Evolutionary conservation across 1,284 basidiomycete genomes (phyloP), one percentile per base, ranked within the genome.

Genomic region (Spongispora temasekensis): DNA sequence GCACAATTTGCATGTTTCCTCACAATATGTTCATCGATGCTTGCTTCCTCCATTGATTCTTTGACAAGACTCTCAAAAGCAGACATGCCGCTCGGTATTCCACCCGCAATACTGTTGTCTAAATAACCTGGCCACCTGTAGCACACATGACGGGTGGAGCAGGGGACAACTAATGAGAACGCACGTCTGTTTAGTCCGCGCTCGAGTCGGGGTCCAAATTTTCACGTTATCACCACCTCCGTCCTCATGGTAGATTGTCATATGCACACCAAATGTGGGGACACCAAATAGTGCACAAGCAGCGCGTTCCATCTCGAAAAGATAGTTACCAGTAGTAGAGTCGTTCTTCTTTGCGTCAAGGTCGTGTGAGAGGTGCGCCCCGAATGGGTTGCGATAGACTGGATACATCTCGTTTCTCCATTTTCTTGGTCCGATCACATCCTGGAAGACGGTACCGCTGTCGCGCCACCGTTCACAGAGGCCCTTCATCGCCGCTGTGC

Each of bases 31-130:
- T 87, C 86, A 1, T 83, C 78, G 23, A 97, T 81, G 65, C 88
- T 93, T 17, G 94, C 96, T 75, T 98, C 95, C 71, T 98, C 96
- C 80, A 88, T 89, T 64, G 93, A 91, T 76, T 99, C 97, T 70
- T 97, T 96, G 46, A 97, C 83, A 56, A 98, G 81, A 4, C 88
- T 83, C 58, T 95, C 91, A 57, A 91, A 84, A 1, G 86, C 79
- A 0, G 80, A 75, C 76, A 92, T 88, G 2, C 95, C 94, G 8
- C 89, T 86, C 0, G 89, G 83, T 27, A 91, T 90, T 13, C 91
- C 91, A 2, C 91, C 91, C 13, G 91, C 91, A 31, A 91, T 89
- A 30, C 83, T 88, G 72, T 95, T 95, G 68, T 95, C 93, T 17
- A 91, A 78, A 61, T 81, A 83, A 1, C 90, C 88, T 10, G 92